A percentile compares a stretch with the other conserved stretches of the same genome.
These are phyloP conservation scores for Fusarium irregulare DNA, from an alignment of 2,329 filamentous ascomycete genomes.

Conservation along the genomic window DNA sequence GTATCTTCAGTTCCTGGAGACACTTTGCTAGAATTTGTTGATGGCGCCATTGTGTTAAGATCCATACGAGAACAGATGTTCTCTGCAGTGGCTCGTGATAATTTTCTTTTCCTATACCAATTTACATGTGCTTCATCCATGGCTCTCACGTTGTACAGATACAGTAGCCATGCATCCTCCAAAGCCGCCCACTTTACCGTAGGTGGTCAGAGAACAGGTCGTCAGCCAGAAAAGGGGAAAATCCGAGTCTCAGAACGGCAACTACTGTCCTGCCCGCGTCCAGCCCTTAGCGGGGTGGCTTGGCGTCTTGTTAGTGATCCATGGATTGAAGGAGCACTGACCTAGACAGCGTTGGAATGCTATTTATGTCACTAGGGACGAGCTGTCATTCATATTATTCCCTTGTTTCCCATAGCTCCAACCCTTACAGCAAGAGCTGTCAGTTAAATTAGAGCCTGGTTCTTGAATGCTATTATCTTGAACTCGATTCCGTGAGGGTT, in stretches of 20 bases:
- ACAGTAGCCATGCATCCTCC: constrained; percentile 1
- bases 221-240: constrained; percentile 31
- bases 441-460: neutral
- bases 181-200: constrained; percentile 11
- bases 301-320: constrained; percentile 28
- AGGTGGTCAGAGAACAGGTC: neutral
- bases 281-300: constrained; percentile 34
- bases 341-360: constrained; percentile 14
- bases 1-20: neutral
- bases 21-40: constrained; percentile 1
- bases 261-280: constrained; percentile 29
- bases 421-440: neutral
- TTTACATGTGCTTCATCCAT: neutral
- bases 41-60: neutral
- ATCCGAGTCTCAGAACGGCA: constrained; percentile 32
- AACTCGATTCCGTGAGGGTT: neutral
- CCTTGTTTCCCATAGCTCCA: neutral
- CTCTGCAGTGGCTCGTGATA: neutral
- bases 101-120: neutral
- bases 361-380: constrained; percentile 12
- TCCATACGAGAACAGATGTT: neutral
- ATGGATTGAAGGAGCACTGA: constrained; percentile 2
- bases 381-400: neutral
- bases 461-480: neutral
- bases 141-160: neutral